These are phyloP conservation scores for Colletotrichum scovillei DNA, from an alignment of 2,329 filamentous ascomycete species.

Conservation along the genomic window DNA sequence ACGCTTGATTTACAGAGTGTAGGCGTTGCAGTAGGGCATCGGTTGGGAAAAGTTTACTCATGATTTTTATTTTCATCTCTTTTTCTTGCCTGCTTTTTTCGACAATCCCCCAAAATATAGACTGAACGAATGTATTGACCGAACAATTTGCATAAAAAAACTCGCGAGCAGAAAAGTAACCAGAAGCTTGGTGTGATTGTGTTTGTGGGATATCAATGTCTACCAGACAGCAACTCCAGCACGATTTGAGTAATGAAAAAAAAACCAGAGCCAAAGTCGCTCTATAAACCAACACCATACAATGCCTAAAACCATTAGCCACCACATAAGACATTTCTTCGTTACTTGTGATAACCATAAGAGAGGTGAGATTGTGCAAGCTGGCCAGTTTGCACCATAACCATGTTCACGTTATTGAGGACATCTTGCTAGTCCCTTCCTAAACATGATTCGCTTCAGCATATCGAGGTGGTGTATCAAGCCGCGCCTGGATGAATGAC, in stretches of 20 bases:
- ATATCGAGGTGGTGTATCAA: not conserved
- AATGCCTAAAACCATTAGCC: conserved; percentile 10
- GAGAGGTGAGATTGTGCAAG: not conserved
- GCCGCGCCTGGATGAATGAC: too few relatives aligned
- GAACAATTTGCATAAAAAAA: not conserved
- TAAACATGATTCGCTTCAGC: not conserved
- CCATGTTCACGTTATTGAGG: not conserved
- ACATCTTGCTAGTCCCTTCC: not conserved
- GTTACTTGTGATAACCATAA: conserved; percentile 6
- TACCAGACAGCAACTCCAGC: conserved; percentile 22
- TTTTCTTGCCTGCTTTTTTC: not conserved
- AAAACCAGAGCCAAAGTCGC: not conserved
- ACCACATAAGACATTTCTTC: conserved; percentile 18
- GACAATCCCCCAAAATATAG: conserved; percentile 3
- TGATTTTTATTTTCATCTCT: not conserved
- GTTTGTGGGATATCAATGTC: conserved; percentile 29
- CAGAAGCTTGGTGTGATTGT: not conserved
- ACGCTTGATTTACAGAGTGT: not conserved
- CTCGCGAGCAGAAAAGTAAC: not conserved
- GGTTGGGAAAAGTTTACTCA: conserved; percentile 30
- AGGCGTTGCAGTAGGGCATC: conserved; percentile 21
- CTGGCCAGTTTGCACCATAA: not conserved
- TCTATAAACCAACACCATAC: conserved; percentile 11
- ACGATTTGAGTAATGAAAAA: not conserved
- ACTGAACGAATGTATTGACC: not conserved